phyloP scores from a whole-genome alignment of 371 early-diverging fungal species.

The Mucor mucedo region DNA sequence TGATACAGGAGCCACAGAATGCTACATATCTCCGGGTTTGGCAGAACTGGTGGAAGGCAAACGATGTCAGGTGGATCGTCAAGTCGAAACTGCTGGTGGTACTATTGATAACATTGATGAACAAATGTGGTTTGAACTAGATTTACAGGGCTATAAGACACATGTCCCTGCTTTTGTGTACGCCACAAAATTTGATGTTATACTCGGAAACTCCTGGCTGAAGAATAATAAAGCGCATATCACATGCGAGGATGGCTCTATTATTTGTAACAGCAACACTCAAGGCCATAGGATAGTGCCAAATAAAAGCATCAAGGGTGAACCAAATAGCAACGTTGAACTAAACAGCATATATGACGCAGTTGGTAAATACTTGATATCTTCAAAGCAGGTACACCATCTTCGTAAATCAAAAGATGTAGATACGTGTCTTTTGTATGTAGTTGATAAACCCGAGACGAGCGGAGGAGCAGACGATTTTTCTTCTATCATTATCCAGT shows the following conservation, averaged over 20 bases:
- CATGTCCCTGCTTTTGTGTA: conserved; percentile 4
- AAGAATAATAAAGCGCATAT: neutral
- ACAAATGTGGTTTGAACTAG: neutral
- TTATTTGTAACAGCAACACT: conserved; percentile 1
- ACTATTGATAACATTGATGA: conserved; percentile 2
- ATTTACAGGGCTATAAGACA: neutral
- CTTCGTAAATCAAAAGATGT: no score
- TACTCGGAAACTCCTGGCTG: conserved; percentile 8
- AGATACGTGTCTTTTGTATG: no score
- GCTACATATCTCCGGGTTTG: neutral
- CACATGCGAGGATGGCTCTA: no score
- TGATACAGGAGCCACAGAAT: neutral
- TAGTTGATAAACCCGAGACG: no score
- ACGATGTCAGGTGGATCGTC: neutral
- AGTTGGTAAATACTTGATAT: no score
- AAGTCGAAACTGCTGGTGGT: conserved; percentile 17
- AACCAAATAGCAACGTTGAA: no score
- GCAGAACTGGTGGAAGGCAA: no score
- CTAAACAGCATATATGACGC: no score
- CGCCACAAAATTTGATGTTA: conserved; percentile 11
- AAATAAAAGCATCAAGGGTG: neutral
- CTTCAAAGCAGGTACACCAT: no score
- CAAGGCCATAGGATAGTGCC: neutral
- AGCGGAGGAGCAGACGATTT: neutral
- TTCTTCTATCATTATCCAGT: neutral